Percentiles rank a stretch among this genome's conserved stretches.
These are phyloP conservation scores for Fusarium setosum DNA, from an alignment of 2,329 filamentous ascomycete genomes.

Conservation along the genomic window DNA sequence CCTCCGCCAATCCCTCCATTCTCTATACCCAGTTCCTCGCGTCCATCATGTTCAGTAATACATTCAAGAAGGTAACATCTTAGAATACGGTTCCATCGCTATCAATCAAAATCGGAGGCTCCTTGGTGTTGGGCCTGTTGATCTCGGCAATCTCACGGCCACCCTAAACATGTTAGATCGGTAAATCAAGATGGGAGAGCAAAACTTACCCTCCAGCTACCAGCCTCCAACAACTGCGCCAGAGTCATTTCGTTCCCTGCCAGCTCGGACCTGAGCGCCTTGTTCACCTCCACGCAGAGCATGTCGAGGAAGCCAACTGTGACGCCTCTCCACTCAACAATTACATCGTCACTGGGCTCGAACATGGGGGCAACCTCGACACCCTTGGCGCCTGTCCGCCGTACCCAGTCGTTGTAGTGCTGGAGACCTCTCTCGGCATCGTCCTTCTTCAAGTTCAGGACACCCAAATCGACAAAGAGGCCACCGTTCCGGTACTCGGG, in stretches of 20 bases:
- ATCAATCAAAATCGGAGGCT: constrained; percentile 94
- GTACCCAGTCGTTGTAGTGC: constrained; percentile 72
- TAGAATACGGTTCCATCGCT: constrained; percentile 98
- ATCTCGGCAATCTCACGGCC: constrained; percentile 97
- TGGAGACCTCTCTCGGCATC: constrained; percentile 78
- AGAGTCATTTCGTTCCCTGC: constrained; percentile 79
- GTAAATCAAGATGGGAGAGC: not conserved
- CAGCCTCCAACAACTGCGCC: constrained; percentile 92
- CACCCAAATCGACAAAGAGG: constrained; percentile 84
- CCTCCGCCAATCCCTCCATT: constrained; percentile 13
- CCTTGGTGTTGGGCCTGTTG: constrained; percentile 93
- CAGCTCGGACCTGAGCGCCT: constrained; percentile 62
- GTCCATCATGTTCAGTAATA: constrained; percentile 37
- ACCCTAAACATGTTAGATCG: constrained; percentile 63
- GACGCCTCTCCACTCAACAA: constrained; percentile 74
- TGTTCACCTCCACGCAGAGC: constrained; percentile 57
- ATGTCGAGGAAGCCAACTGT: constrained; percentile 70
- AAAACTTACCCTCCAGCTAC: constrained; percentile 90
- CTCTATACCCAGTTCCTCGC: constrained; percentile 29
- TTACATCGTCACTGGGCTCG: constrained; percentile 68
- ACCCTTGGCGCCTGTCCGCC: constrained; percentile 74
- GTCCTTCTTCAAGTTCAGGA: constrained; percentile 78
- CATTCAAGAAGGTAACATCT: constrained; percentile 29
- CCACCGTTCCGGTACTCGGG: constrained; percentile 95
- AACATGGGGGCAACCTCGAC: constrained; percentile 69